Evolutionary conservation across 352 stramenopile genomes (phyloP).

Genomic region (Phytophthora pluvialis): DNA sequence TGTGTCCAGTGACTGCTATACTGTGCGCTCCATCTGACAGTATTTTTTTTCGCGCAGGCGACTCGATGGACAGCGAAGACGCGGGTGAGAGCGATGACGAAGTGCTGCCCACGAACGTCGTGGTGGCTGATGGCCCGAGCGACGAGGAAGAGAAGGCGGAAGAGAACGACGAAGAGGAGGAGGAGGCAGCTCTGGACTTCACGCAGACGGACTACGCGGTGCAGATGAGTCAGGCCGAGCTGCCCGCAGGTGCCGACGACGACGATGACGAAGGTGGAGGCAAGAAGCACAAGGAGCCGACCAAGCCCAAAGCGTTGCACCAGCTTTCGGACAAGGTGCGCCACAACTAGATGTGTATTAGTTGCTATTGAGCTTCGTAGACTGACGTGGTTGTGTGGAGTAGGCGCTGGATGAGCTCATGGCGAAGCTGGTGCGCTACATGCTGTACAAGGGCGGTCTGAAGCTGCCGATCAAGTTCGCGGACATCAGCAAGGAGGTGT

Average conservation of each 20-base stretch:
- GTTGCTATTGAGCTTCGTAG: not conserved
- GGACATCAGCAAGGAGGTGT: conserved; percentile 88
- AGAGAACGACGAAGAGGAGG: conserved; percentile 39
- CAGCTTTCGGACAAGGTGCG: conserved; percentile 63
- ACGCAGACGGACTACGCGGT: conserved; percentile 79
- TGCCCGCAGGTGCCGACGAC: conserved; percentile 31
- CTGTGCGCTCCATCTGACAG: not conserved
- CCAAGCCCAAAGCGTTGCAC: conserved; percentile 48
- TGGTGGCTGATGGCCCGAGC: conserved; percentile 29
- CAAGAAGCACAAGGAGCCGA: conserved; percentile 44
- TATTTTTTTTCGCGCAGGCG: conserved; percentile 17
- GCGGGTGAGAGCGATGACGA: conserved; percentile 43
- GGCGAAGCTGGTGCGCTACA: conserved; percentile 79
- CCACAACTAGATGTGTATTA: not conserved
- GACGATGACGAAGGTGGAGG: conserved; percentile 36
- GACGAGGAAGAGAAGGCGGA: conserved; percentile 45
- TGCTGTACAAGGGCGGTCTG: conserved; percentile 84
- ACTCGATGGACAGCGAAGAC: conserved; percentile 39
- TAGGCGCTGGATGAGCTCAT: conserved; percentile 77
- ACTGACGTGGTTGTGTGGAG: conserved; percentile 10
- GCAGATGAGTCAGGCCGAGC: conserved; percentile 55
- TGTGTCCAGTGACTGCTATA: not conserved
- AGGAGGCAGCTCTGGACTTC: conserved; percentile 66
- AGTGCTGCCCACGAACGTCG: conserved; percentile 33
- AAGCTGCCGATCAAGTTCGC: conserved; percentile 82